Conservation (phyloP, 2,329 filamentous ascomycete species). For the Penicillium brevicompactum region DNA sequence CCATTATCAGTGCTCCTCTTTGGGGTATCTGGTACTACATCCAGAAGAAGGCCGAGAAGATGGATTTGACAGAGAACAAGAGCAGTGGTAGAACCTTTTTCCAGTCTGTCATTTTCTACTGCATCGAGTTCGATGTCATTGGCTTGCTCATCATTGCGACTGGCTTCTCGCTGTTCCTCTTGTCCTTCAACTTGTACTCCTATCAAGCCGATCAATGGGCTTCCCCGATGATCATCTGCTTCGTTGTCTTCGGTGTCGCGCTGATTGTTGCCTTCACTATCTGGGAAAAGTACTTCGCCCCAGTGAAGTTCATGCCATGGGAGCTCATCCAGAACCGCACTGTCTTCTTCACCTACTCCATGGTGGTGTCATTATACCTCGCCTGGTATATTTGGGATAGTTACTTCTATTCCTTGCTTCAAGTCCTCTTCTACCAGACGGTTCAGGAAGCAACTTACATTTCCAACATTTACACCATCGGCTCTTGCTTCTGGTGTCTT, state of each 20-base stretch:
- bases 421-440: conserved; percentile 12
- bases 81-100: conserved; percentile 48
- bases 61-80: conserved; percentile 51
- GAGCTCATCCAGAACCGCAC: conserved; percentile 17
- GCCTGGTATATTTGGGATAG: conserved; percentile 21
- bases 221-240: conserved; percentile 23
- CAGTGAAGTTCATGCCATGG: conserved; percentile 21
- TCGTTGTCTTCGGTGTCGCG: conserved; percentile 18
- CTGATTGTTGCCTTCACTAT: conserved; percentile 9
- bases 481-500: conserved; percentile 15
- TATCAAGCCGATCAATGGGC: conserved; percentile 15
- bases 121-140: conserved; percentile 60
- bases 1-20: conserved; percentile 57
- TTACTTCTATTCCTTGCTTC: conserved; percentile 12
- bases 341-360: conserved; percentile 18
- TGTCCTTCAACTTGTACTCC: conserved; percentile 28
- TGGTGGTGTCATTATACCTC: conserved; percentile 16
- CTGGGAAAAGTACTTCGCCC: conserved; percentile 19
- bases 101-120: conserved; percentile 56
- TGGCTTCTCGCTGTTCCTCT: conserved; percentile 27
- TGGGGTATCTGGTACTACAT: conserved; percentile 57
- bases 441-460: conserved; percentile 17
- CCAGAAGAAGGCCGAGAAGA: conserved; percentile 57
- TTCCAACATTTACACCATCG: conserved; percentile 18
- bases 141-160: conserved; percentile 31